Evolutionary conservation across 1,284 basidiomycete genomes (phyloP).

Genomic region (Somion occarium): DNA sequence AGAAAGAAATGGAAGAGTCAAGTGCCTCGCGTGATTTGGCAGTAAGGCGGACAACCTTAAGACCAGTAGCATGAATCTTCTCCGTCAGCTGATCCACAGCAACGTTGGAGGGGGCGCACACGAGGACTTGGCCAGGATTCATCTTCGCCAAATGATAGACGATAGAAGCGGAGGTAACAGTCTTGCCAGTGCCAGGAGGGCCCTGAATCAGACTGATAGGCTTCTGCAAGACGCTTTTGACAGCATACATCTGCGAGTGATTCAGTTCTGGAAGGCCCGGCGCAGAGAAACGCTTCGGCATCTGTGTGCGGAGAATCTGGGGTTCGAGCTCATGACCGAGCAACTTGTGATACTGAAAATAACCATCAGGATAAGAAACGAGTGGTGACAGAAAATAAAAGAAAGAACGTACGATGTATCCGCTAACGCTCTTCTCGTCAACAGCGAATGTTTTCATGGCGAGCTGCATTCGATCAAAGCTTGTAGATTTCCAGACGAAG

Average conservation of each 20-base stretch:
- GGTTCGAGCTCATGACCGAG: conserved; percentile 95
- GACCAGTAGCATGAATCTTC: conserved; percentile 95
- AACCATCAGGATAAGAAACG: conserved; percentile 6
- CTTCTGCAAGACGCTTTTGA: conserved; percentile 97
- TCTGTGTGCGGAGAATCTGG: conserved; percentile 84
- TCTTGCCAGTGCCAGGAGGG: conserved; percentile 98
- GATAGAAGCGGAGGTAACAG: conserved; percentile 98
- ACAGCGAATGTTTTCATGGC: conserved; percentile 99
- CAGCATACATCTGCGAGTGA: conserved; percentile 98
- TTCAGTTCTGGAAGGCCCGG: conserved; percentile 98
- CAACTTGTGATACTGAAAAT: conserved; percentile 87
- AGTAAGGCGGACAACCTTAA: conserved; percentile 96
- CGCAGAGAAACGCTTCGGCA: conserved; percentile 96
- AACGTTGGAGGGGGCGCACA: conserved; percentile 98
- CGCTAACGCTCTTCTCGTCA: conserved; percentile 98
- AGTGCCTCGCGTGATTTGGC: conserved; percentile 98
- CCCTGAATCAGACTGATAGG: conserved; percentile 98
- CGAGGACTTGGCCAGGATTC: conserved; percentile 98
- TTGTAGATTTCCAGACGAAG: conserved; percentile 99
- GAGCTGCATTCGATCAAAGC: conserved; percentile 98
- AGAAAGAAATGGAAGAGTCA: conserved; percentile 88
- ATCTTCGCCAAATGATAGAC: conserved; percentile 99
- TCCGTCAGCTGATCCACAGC: conserved; percentile 99
- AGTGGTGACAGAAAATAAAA: conserved; percentile 5
- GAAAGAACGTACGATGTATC: conserved; percentile 78